Base-by-base conservation (phyloP, 2,329 filamentous ascomycete species). In the Aspergillus sp. region DNA sequence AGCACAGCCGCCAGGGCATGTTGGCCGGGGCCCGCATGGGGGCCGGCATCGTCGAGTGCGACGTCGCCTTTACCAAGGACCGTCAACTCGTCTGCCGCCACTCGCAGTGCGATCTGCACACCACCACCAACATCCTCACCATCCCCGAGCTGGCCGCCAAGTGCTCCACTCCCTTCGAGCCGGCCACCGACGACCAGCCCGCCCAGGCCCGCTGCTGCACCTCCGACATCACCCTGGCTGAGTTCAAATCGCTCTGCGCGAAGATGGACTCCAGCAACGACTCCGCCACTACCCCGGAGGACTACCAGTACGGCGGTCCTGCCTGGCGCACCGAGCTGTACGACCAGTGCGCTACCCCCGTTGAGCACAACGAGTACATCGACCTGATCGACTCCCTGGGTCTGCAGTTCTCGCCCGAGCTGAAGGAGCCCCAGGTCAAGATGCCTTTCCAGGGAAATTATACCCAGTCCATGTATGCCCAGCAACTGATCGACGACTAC, bases 51-150 rank as follows among this genome's bases (percentile, higher is more conserved):
- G 16, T 66, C 7, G 64, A 66, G 36, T 66, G 64, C 45, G 64
- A 66, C 50, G 64, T 66, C 20, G 63, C 64, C 4, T 65, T 66
- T 31, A 66, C 64, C 10, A 55, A 56, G 29, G 64, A 66, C 26
- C 59, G 60, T 16, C 53, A 62, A 49, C 64, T 66, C 12, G 64
- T 66, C 22, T 66, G 64, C 42, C 62, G 64, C 9, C 64, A 66
- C 50, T 66, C 62, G n/a, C 64, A 66, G 49, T 66, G 64, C 49
- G 64, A 66, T 49, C 56, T 66, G 29, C 64, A 66, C 57, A 65
- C 62, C 1, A 66, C 64, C 29, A 66, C 64, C 57, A 58, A 66
- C 56, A 66, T 66, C 57, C 60, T 66, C 11, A 55, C 60, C 47
- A 62, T 61, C 45, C 63, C 64, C 18, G 59, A 63, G 45, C 58